Conservation (phyloP, 768 basidiomycete species). For the Hericium coralloides region DNA sequence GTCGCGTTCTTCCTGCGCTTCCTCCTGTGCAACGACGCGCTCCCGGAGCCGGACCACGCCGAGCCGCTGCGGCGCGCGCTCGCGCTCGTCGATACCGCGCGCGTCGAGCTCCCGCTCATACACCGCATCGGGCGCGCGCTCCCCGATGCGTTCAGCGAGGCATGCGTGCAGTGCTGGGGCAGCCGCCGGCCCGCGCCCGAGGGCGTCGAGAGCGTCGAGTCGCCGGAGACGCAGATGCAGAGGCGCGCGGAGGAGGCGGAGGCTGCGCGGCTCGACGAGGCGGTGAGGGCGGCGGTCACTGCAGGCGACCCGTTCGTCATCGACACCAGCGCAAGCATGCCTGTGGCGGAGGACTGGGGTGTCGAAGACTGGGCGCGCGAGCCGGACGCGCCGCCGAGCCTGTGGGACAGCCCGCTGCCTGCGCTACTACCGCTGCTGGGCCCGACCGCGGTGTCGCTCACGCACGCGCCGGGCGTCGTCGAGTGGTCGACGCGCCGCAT, state of each 20-base stretch:
- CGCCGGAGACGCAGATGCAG: not conserved
- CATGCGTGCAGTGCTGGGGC: conserved; percentile 44
- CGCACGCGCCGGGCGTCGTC: conserved; percentile 56
- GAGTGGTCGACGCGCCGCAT: conserved; percentile 58
- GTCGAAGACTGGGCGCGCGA: not conserved
- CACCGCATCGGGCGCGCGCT: conserved; percentile 35
- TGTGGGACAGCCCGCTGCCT: conserved; percentile 6
- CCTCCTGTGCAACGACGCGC: conserved; percentile 44
- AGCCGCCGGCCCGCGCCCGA: conserved; percentile 6
- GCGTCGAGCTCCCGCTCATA: conserved; percentile 42
- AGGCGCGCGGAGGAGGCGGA: not conserved
- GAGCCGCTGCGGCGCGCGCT: conserved; percentile 38
- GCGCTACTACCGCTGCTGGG: conserved; percentile 40
- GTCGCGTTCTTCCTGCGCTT: conserved; percentile 53
- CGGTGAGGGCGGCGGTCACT: not conserved
- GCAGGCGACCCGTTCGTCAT: not conserved
- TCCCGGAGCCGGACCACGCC: conserved; percentile 40
- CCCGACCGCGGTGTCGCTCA: conserved; percentile 45
- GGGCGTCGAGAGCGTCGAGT: conserved; percentile 12
- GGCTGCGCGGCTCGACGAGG: conserved; percentile 2
- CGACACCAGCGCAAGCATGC: not conserved
- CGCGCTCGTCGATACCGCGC: conserved; percentile 32
- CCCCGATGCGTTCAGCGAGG: conserved; percentile 43
- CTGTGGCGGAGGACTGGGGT: not conserved
- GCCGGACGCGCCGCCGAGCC: not conserved